These are phyloP conservation scores for Candida loeiensis DNA, from an alignment of 805 yeast species.

Conservation along the genomic window DNA sequence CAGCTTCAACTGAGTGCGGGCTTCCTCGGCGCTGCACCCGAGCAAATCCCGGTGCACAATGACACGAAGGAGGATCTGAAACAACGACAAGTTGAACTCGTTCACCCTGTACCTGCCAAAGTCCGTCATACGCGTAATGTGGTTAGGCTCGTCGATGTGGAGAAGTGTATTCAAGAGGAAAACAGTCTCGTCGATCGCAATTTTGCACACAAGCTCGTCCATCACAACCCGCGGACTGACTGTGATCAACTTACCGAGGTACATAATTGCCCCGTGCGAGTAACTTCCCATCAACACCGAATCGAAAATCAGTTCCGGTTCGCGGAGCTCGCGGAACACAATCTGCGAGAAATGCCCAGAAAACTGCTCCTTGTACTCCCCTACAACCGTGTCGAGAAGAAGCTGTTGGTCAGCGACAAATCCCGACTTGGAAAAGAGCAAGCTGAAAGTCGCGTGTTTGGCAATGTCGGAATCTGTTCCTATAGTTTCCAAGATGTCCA, in stretches of 20 bases:
- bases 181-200: slow-evolving; percentile 17
- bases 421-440: not conserved
- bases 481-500: not conserved
- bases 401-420: slow-evolving; percentile 7
- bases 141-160: not conserved
- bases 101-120: slow-evolving; percentile 17
- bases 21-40: slow-evolving; percentile 10
- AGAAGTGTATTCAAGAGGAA: slow-evolving; percentile 14
- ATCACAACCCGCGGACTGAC: slow-evolving; percentile 19
- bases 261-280: slow-evolving; percentile 10
- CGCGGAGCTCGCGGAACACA: slow-evolving; percentile 13
- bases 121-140: slow-evolving; percentile 13
- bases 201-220: slow-evolving; percentile 18
- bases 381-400: slow-evolving; percentile 13
- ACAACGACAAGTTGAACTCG: slow-evolving; percentile 35
- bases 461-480: not conserved
- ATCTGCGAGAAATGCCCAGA: slow-evolving; percentile 12
- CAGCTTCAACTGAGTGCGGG: slow-evolving; percentile 12
- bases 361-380: slow-evolving; percentile 13
- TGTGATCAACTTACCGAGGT: slow-evolving; percentile 15
- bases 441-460: not conserved
- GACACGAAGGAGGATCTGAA: slow-evolving; percentile 26
- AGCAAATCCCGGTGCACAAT: slow-evolving; percentile 16
- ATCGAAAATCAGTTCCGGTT: slow-evolving; percentile 6
- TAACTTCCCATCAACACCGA: slow-evolving; percentile 8